Base-by-base conservation (phyloP, 1,284 basidiomycete species). In the Rhizoctonia solani region DNA sequence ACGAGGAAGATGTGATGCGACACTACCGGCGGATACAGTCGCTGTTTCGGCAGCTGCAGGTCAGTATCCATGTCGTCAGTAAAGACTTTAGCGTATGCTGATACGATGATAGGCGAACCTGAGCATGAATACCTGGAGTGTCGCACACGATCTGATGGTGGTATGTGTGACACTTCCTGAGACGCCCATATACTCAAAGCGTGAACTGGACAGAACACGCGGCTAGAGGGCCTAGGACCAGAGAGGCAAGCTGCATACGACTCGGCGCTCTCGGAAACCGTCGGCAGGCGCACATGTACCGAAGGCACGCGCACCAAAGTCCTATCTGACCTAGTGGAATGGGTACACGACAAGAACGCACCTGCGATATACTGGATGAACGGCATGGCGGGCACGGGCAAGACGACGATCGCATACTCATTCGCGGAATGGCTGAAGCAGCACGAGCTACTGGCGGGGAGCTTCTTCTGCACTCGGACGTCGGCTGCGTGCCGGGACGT, bases 341-440 rank as follows among this genome's bases (percentile, higher is more conserved):
- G 54, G 54, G n/a, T 14, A 9, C 13, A 27, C 54, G 39, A 56
- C 19, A 16, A 16, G 11, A 23, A 42, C n/a, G 21, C 8, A 11
- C 16, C 39, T 8, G 9, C 13, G 8, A 16, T 56, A 8, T 56
- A 56, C 23, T 58, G 55, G 55, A 30, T 47, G 42, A 47, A 58
- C 19, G 55, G 55, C 9, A 46, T n/a, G n/a, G n/a, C n/a, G n/a
- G n/a, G n/a, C n/a, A n/a, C n/a, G n/a, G n/a, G n/a, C n/a, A n/a
- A n/a, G n/a, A n/a, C n/a, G n/a, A n/a, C n/a, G n/a, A n/a, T n/a
- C n/a, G n/a, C n/a, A n/a, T n/a, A n/a, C n/a, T n/a, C n/a, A n/a
- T n/a, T n/a, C n/a, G n/a, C n/a, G n/a, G n/a, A n/a, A n/a, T n/a
- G n/a, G n/a, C n/a, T n/a, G n/a, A n/a, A n/a, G n/a, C n/a, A n/a